Base-by-base conservation (phyloP, 371 early-diverging fungal genomes). In the Chytridium lagenaria region DNA sequence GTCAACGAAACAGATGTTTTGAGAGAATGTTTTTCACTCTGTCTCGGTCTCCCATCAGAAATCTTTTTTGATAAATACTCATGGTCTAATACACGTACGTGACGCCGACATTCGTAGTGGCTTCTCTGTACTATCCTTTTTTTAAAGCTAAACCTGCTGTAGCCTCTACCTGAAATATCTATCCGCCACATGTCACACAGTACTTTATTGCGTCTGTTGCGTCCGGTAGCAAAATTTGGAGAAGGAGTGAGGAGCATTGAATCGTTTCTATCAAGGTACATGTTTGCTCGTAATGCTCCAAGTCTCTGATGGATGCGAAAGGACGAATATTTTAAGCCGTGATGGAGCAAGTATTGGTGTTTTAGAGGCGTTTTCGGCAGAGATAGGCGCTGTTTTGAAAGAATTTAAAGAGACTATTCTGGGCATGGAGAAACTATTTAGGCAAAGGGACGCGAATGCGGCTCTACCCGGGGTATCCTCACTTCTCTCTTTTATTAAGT, bases 11-110 rank as follows among this genome's bases (percentile, higher is more conserved):
- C 12, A 5, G 26, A 52, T 12, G 26, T 52, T 5, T 5, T 52
- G 12, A 10, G 26, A 5, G 55, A 52, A 26, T 52, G 55, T 52
- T 52, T 26, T 10, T 26, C 26, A 7, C 5, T 52, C 23, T 52
- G 55, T 23, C n/a, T 26, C n/a, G 55, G 55, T n/a, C 26, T 52
- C 23, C 55, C 55, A 5, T 52, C 55, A 52, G 55, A 52, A 23
- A 52, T 52, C 5, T 52, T 52, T 44, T 44, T 19, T 44, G 7
- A 7, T 19, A 44, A 44, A 12, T 12, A 44, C 44, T n/a, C n/a
- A n/a, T n/a, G n/a, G n/a, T n/a, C n/a, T n/a, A n/a, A n/a, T n/a
- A n/a, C n/a, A n/a, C n/a, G n/a, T n/a, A n/a, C n/a, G n/a, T n/a
- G 44, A 44, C 44, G 44, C 12, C 19, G 19, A 44, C 44, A 44